phyloP scores from a whole-genome alignment of 2,329 filamentous ascomycete species.

The Cytospora piceicola region DNA sequence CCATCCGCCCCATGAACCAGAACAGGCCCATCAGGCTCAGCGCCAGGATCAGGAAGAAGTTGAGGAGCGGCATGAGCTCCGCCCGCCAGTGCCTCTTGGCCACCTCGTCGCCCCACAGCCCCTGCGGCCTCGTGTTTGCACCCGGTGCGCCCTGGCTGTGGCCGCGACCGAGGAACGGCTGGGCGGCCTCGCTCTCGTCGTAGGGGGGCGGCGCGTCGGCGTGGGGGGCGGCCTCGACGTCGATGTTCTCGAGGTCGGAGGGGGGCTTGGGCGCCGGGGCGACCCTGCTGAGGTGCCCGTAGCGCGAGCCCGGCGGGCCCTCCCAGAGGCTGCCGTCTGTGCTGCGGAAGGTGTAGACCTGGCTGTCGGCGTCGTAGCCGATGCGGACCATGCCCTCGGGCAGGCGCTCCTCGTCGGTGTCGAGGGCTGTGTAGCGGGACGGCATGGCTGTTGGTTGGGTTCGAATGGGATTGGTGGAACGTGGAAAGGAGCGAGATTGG shows the following conservation, averaged over 20 bases:
- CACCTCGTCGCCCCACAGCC: background rate
- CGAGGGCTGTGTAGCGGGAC: constrained; percentile 30
- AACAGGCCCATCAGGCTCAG: constrained; percentile 55
- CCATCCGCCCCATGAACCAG: constrained; percentile 47
- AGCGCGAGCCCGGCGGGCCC: constrained; percentile 49
- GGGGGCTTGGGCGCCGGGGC: constrained; percentile 36
- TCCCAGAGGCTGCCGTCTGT: constrained; percentile 49
- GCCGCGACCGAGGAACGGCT: constrained; percentile 23
- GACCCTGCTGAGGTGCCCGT: constrained; percentile 49
- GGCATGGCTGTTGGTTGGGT: constrained; percentile 23
- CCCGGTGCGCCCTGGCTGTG: background rate
- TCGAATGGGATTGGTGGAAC: too few relatives aligned
- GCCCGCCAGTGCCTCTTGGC: constrained; percentile 53
- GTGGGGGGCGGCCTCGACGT: constrained; percentile 33
- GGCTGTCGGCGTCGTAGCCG: constrained; percentile 55
- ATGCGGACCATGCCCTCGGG: constrained; percentile 53
- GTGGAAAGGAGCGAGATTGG: too few relatives aligned
- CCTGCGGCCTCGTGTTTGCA: background rate
- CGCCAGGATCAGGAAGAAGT: constrained; percentile 59
- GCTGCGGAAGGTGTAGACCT: constrained; percentile 53
- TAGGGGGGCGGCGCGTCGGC: constrained; percentile 34
- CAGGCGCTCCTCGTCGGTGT: constrained; percentile 49
- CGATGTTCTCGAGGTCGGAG: constrained; percentile 21
- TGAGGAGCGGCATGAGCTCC: constrained; percentile 59
- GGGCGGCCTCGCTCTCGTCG: constrained; percentile 29